phyloP scores from a whole-genome alignment of 768 basidiomycete genomes.

The Mycena chlorophos region DNA sequence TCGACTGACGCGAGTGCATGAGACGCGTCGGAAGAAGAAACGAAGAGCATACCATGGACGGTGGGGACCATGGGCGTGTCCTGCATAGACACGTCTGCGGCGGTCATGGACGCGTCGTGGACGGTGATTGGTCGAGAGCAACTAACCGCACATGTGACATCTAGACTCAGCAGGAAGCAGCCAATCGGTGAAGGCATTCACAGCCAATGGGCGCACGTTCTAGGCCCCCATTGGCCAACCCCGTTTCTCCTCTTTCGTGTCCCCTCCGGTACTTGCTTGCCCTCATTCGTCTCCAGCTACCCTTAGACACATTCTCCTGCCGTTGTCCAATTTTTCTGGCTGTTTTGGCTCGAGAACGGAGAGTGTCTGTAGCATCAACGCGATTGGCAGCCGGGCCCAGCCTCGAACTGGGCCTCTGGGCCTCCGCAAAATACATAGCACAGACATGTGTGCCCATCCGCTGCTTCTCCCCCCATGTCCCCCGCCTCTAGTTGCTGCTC shows the following conservation, averaged over 20 bases:
- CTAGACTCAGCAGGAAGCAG: no score
- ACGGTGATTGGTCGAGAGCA: conserved; percentile 1
- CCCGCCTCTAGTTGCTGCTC: neutral
- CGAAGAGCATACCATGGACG: conserved; percentile 54
- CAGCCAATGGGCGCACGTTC: no score
- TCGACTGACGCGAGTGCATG: conserved; percentile 60
- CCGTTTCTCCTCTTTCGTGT: no score
- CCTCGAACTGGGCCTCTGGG: neutral
- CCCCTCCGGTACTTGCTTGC: no score
- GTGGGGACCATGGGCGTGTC: conserved; percentile 26
- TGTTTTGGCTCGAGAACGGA: no score
- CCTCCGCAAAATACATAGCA: neutral
- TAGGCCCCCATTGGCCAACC: no score
- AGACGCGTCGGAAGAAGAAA: neutral
- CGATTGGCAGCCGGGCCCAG: neutral
- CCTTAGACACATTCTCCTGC: no score
- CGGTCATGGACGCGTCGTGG: conserved; percentile 28
- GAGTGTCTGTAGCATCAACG: no score
- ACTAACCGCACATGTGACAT: neutral
- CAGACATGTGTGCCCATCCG: neutral
- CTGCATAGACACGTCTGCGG: conserved; percentile 14
- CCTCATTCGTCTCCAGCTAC: no score
- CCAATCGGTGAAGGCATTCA: no score
- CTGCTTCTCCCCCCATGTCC: neutral
- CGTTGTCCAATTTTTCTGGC: no score